Conservation (phyloP, 1,139 yeast species). For the Geotrichum citri-aurantii region DNA sequence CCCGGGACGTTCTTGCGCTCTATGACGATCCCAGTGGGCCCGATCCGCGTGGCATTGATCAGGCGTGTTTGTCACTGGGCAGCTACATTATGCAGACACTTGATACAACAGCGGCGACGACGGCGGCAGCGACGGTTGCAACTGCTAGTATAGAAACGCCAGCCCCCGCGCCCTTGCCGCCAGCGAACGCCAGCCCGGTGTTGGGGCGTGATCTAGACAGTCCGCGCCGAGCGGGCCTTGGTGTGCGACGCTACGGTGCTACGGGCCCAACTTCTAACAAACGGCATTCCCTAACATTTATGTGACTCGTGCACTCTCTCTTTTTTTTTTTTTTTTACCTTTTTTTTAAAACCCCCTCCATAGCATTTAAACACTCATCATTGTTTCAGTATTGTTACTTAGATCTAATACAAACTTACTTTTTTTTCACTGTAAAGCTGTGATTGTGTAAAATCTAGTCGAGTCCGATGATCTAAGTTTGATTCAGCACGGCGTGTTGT, state of each 20-base stretch:
- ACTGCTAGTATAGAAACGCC: no score
- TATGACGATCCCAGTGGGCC: neutral
- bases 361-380: no score
- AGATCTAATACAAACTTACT: no score
- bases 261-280: neutral
- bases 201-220: neutral
- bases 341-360: no score
- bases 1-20: constrained; percentile 8
- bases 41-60: constrained; percentile 6
- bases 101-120: neutral
- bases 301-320: neutral
- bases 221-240: neutral
- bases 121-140: neutral
- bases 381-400: no score
- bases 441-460: no score
- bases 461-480: no score
- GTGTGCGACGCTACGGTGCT: constrained; percentile 1
- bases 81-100: constrained; percentile 13
- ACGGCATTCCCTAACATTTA: constrained; percentile 13
- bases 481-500: no score
- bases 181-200: neutral
- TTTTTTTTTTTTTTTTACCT: neutral
- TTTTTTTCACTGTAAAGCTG: no score
- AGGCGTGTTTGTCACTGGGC: constrained; percentile 8
- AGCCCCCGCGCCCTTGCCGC: neutral